Conservation (phyloP, 2,329 filamentous ascomycete genomes). For the Colletotrichum eremochloae region DNA sequence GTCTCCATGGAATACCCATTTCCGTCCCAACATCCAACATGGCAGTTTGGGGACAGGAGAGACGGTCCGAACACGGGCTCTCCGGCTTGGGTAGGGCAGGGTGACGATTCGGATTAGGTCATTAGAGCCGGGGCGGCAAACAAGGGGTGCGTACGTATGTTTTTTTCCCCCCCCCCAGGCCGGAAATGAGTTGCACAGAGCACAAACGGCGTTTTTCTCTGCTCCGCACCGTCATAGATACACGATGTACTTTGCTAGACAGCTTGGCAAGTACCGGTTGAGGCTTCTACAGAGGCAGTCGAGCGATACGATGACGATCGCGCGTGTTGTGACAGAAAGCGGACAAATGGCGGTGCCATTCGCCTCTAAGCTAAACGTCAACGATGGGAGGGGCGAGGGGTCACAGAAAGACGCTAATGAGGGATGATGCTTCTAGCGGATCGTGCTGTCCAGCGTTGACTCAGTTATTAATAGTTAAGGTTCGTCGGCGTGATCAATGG, state of each 20-base stretch:
- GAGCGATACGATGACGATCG: slow-evolving; percentile 22
- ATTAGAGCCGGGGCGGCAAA: slow-evolving; percentile 2
- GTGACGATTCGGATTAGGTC: not conserved
- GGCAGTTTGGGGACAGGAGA: not conserved
- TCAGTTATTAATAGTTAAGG: slow-evolving; percentile 28
- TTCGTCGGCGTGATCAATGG: slow-evolving; percentile 18
- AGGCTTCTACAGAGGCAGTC: not conserved
- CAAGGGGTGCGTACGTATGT: no score
- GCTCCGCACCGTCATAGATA: not conserved
- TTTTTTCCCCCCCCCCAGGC: not conserved
- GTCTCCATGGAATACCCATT: slow-evolving; percentile 2
- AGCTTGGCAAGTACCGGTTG: no score
- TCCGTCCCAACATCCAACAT: slow-evolving; percentile 9
- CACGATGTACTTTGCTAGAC: not conserved
- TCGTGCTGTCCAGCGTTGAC: slow-evolving; percentile 2
- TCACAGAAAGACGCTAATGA: no score
- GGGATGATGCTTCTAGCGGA: not conserved
- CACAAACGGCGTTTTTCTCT: not conserved
- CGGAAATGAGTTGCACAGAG: not conserved
- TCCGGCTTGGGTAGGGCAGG: not conserved
- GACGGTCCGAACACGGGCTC: slow-evolving; percentile 21
- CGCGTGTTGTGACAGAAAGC: not conserved
- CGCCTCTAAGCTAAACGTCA: slow-evolving; percentile 22
- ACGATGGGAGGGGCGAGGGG: no score
- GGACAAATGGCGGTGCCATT: slow-evolving; percentile 3